Evolutionary conservation across 805 yeast genomes (phyloP).

Genomic region (Saccharomycopsis guyanensis): DNA sequence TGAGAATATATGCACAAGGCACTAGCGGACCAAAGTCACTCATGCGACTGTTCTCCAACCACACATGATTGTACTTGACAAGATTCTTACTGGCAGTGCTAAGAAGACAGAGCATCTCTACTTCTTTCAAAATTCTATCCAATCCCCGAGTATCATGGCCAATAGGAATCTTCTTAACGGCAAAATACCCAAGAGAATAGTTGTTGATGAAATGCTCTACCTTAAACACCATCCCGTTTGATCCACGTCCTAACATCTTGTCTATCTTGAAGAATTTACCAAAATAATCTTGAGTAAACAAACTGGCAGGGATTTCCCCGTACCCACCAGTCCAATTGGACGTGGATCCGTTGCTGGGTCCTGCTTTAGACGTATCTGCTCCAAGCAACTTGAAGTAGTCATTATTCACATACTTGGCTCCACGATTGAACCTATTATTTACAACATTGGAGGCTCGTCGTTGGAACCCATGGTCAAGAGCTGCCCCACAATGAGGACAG

Average conservation of each 20-base stretch:
- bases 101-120: conserved; percentile 50
- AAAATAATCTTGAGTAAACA: conserved; percentile 81
- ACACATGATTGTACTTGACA: conserved; percentile 83
- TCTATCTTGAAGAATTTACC: conserved; percentile 58
- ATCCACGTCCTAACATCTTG: conserved; percentile 67
- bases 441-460: conserved; percentile 6
- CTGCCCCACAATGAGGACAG: conserved; percentile 15
- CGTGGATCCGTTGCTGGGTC: neutral
- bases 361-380: neutral
- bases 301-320: conserved; percentile 35
- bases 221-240: conserved; percentile 76
- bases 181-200: conserved; percentile 68
- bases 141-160: conserved; percentile 70
- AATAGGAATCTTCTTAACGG: conserved; percentile 76
- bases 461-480: neutral
- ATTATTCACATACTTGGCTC: conserved; percentile 9
- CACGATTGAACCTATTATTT: conserved; percentile 5
- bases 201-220: conserved; percentile 73
- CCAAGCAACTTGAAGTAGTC: conserved; percentile 19
- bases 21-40: conserved; percentile 48
- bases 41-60: conserved; percentile 65
- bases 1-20: conserved; percentile 64
- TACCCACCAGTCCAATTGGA: conserved; percentile 1
- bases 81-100: conserved; percentile 50
- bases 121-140: conserved; percentile 67